Conservation (phyloP, 331 rosid species). For the Spiraea crenata region DNA sequence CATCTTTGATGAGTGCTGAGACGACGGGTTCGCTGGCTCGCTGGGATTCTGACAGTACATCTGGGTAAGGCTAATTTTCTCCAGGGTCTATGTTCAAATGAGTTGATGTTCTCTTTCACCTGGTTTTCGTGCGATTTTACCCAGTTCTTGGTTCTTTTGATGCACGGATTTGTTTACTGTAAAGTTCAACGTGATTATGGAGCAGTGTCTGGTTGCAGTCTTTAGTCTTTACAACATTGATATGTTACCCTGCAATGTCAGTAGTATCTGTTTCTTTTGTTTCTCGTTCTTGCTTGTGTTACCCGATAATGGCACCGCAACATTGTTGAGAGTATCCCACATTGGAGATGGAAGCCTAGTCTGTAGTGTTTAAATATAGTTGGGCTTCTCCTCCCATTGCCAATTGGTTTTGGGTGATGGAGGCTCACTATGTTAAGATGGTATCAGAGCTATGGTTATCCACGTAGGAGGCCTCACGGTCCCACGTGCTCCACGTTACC, state of each 20-base stretch:
- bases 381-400: too few relatives aligned
- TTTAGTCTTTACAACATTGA: neutral
- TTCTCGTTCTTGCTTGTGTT: neutral
- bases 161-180: neutral
- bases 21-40: conserved; percentile 27
- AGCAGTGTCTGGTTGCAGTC: too few relatives aligned
- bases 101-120: neutral
- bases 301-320: neutral
- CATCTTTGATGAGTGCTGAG: conserved; percentile 41
- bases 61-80: conserved; percentile 35
- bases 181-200: neutral
- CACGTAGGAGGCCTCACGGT: too few relatives aligned
- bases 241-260: neutral
- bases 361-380: too few relatives aligned
- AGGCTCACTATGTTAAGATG: too few relatives aligned
- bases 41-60: conserved; percentile 17
- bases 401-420: too few relatives aligned
- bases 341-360: too few relatives aligned
- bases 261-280: neutral
- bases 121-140: neutral
- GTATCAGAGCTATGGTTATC: too few relatives aligned
- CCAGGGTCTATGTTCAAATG: neutral
- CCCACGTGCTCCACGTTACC: too few relatives aligned
- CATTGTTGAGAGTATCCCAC: too few relatives aligned
- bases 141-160: neutral